phyloP scores from a whole-genome alignment of 1,139 yeast genomes.

The Candida pseudoviswanathii region DNA sequence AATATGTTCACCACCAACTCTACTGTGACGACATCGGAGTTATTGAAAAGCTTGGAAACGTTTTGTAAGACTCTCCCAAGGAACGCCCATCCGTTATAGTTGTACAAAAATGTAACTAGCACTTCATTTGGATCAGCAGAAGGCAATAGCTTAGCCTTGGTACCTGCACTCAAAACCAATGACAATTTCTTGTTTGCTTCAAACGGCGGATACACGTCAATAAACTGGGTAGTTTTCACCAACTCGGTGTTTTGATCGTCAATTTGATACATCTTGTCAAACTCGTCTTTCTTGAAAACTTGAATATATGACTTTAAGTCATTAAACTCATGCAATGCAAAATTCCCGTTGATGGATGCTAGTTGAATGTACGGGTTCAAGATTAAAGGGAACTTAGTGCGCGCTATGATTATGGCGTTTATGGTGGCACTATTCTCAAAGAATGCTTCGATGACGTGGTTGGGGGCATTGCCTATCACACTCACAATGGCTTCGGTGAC shows the following conservation, averaged over 20 bases:
- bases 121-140: slow-evolving; percentile 43
- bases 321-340: slow-evolving; percentile 65
- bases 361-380: slow-evolving; percentile 63
- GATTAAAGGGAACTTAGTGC: slow-evolving; percentile 77
- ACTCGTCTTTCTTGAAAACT: slow-evolving; percentile 37
- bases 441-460: slow-evolving; percentile 56
- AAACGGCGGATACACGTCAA: slow-evolving; percentile 54
- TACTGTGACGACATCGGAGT: slow-evolving; percentile 36
- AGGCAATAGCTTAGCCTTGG: slow-evolving; percentile 71
- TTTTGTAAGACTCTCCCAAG: slow-evolving; percentile 78
- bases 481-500: slow-evolving; percentile 53
- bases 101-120: slow-evolving; percentile 69
- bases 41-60: slow-evolving; percentile 44
- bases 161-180: slow-evolving; percentile 49
- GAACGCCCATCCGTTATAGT: slow-evolving; percentile 85
- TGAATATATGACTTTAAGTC: slow-evolving; percentile 63
- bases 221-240: slow-evolving; percentile 39
- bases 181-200: slow-evolving; percentile 49
- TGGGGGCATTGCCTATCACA: slow-evolving; percentile 58
- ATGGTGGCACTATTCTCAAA: slow-evolving; percentile 58
- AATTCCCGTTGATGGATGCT: slow-evolving; percentile 62
- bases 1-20: slow-evolving; percentile 51
- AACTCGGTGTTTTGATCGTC: slow-evolving; percentile 57
- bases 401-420: slow-evolving; percentile 57
- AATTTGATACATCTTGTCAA: slow-evolving; percentile 41